phyloP scores from a whole-genome alignment of 768 basidiomycete genomes.

The Naganishia friedmannii region DNA sequence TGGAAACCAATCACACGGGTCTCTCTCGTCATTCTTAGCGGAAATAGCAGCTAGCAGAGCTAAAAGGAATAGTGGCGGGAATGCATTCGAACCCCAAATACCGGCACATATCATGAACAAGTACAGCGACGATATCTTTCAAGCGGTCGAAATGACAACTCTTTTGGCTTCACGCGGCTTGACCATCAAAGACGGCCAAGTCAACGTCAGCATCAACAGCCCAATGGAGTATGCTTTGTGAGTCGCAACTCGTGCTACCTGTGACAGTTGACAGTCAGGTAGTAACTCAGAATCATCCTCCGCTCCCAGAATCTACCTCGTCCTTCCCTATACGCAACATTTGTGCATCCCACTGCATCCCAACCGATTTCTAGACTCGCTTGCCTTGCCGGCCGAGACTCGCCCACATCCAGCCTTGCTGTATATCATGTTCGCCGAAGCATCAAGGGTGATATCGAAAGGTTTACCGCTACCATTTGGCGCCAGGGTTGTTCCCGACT shows the following conservation, averaged over 20 bases:
- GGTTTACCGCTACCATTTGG: background rate
- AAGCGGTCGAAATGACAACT: conserved; percentile 1
- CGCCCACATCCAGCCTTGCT: conserved; percentile 48
- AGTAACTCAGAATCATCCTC: too few species aligned
- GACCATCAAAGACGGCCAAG: conserved; percentile 4
- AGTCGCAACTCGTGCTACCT: background rate
- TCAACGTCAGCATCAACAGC: conserved; percentile 18
- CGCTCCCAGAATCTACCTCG: conserved; percentile 31
- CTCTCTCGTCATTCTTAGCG: background rate
- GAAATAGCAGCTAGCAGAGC: background rate
- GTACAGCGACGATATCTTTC: background rate
- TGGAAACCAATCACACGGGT: background rate
- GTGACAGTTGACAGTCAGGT: too few species aligned
- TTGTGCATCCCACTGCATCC: conserved; percentile 45
- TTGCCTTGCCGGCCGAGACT: conserved; percentile 30
- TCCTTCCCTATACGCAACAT: conserved; percentile 41
- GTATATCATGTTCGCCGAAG: conserved; percentile 47
- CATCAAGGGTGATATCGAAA: conserved; percentile 28
- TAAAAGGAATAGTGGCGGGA: background rate
- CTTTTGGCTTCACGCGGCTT: conserved; percentile 8
- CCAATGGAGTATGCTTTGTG: conserved; percentile 30
- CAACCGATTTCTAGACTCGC: conserved; percentile 41
- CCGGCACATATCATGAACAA: conserved; percentile 4
- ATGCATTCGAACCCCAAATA: background rate
- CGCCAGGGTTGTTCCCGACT: background rate